These are phyloP conservation scores for Orbilia oligospora DNA, from an alignment of 2,329 filamentous ascomycete species.

Conservation along the genomic window DNA sequence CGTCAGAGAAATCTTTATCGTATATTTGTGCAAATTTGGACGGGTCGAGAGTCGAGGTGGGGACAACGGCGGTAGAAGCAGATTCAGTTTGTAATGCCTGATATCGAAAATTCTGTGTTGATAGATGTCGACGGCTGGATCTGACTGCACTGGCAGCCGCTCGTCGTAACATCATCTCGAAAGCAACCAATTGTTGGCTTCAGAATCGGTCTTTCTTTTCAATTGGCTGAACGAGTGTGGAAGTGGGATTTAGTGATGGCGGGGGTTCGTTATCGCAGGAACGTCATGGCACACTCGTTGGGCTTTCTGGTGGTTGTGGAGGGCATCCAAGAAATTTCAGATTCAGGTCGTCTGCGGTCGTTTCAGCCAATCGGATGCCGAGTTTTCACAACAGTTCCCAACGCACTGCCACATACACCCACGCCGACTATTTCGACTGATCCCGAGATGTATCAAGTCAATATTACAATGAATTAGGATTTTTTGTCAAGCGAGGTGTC, in stretches of 20 bases:
- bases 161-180: conserved; percentile 53
- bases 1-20: conserved; percentile 42
- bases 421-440: too few relatives aligned
- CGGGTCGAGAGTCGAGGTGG: background rate
- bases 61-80: background rate
- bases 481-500: conserved; percentile 30
- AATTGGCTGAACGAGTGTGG: conserved; percentile 33
- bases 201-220: conserved; percentile 33
- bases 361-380: conserved; percentile 50
- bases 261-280: conserved; percentile 43
- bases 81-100: conserved; percentile 22
- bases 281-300: conserved; percentile 38
- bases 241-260: conserved; percentile 7
- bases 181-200: conserved; percentile 17
- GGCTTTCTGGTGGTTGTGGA: conserved; percentile 24
- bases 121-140: conserved; percentile 43
- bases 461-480: background rate
- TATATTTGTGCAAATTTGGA: conserved; percentile 43
- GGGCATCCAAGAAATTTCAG: conserved; percentile 49
- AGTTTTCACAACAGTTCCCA: conserved; percentile 38
- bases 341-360: conserved; percentile 11
- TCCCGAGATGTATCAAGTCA: background rate
- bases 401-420: background rate
- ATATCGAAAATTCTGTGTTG: conserved; percentile 46
- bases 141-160: conserved; percentile 49